Evolutionary conservation across 2,329 filamentous ascomycete genomes (phyloP).

Genomic region (Tolypocladium sp.): DNA sequence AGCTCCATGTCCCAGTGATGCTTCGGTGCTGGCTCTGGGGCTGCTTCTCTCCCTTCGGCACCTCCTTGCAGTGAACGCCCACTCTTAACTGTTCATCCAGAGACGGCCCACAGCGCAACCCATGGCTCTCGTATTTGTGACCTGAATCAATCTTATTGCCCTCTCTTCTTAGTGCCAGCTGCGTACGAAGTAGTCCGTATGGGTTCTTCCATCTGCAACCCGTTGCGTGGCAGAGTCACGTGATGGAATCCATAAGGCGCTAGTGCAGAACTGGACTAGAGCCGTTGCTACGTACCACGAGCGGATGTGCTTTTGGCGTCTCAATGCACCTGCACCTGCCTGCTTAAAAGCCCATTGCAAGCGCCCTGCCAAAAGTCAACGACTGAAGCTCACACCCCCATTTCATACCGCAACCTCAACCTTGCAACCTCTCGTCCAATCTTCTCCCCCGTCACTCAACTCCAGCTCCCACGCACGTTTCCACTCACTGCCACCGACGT

Average conservation of each 20-base stretch:
- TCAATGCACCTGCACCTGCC: conserved; percentile 13
- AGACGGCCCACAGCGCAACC: background rate
- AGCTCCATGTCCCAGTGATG: background rate
- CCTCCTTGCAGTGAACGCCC: background rate
- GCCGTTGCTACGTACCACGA: conserved; percentile 17
- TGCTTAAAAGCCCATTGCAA: conserved; percentile 15
- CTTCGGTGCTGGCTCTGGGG: background rate
- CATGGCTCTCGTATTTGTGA: background rate
- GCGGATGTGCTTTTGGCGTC: conserved; percentile 10
- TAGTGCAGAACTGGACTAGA: conserved; percentile 16
- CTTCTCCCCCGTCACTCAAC: conserved; percentile 3
- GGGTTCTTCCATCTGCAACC: no score
- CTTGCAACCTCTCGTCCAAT: conserved; percentile 1
- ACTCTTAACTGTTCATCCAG: background rate
- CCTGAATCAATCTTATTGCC: background rate
- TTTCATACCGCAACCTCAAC: conserved; percentile 10
- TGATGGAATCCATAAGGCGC: conserved; percentile 3
- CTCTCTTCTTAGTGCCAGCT: background rate
- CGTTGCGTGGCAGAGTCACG: conserved; percentile 2
- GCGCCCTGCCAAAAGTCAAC: conserved; percentile 6
- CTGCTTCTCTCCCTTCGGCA: background rate
- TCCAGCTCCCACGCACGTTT: background rate
- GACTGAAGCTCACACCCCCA: conserved; percentile 14
- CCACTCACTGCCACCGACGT: background rate
- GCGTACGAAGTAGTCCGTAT: background rate